Base-by-base conservation (phyloP, 2,329 filamentous ascomycete species). In the Fonsecaea multimorphosa region DNA sequence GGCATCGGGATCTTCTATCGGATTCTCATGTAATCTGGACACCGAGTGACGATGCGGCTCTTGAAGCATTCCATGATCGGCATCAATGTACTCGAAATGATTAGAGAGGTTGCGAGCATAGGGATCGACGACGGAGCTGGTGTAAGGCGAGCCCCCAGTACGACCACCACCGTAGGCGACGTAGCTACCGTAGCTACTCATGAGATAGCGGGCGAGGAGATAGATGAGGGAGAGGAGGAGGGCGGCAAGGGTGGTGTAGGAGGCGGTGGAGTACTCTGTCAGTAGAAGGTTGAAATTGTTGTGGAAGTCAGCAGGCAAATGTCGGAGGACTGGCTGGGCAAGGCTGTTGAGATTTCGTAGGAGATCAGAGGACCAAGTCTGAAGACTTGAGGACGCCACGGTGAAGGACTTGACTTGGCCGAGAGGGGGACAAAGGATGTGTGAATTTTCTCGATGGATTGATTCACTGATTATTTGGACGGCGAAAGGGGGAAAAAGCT, bases 1-100 rank as follows among this genome's bases (percentile, higher is more conserved):
- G 29, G 74, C 76, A 29, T 72, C 68, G 5, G 79, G 77, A 34
- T 76, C 74, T 49, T 71, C 70, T 11, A 58, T 76, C 32, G 61
- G 32, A 22, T 57, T 34, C 34, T 55, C 36, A 58, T 64, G 57
- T 29, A 31, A 7, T 44, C 56, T 63, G 27, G 63, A 29, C 16
- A 58, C 34, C 1, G 69, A 68, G 9, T 64, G 63, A 16, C 68
- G 66, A 53, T 67, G 63, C 16, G 66, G 14, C 40, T 67, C 66
- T 58, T 69, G 61, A 27, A 69, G 53, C 24, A 69, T 64, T 22
- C 60, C 66, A 53, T 70, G 62, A 24, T 72, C 70, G 34, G 68
- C 65, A 51, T 69, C 68, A 22, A 72, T 68, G 53, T 72, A 72
- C 55, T 72, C 70, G 40, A 71, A 72, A 31, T 72, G 69, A 31